These are phyloP conservation scores for Antitrichia curtipendula DNA, from an alignment of 225 moss, liverwort and hornwort species.

Conservation along the genomic window DNA sequence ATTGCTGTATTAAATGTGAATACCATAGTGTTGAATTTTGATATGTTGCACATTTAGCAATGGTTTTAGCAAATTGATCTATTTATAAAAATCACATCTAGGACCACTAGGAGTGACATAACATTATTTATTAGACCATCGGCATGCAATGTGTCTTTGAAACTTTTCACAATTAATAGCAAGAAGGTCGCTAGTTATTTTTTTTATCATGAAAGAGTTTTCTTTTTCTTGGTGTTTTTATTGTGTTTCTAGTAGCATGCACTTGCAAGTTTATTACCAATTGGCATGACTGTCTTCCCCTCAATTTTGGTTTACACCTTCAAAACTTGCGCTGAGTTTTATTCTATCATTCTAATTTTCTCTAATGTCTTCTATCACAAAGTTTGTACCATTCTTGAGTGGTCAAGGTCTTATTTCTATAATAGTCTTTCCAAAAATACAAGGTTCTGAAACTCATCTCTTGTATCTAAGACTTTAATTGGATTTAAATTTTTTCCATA, in stretches of 20 bases:
- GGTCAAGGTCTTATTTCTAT: not conserved
- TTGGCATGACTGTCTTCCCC: not conserved
- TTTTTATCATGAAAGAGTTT: not conserved
- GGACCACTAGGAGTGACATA: not conserved
- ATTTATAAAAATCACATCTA: not conserved
- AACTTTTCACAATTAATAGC: not conserved
- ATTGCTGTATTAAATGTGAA: not conserved
- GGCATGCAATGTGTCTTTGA: rapidly evolving
- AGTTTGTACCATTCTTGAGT: not conserved
- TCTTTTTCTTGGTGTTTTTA: not conserved
- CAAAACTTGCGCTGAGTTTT: not conserved
- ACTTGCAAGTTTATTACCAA: no score
- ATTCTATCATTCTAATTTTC: not conserved
- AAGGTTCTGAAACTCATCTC: not conserved
- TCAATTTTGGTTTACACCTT: not conserved
- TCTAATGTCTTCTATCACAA: not conserved
- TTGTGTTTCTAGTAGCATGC: not conserved
- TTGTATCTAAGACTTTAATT: no score
- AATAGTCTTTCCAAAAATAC: not conserved
- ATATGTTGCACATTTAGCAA: not conserved
- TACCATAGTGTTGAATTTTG: not conserved
- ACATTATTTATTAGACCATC: not conserved
- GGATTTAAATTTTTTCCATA: not conserved
- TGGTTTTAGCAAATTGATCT: not conserved
- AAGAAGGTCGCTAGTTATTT: not conserved